Base-by-base conservation (phyloP, 345 rosid species). In the Linum usitatissimum region DNA sequence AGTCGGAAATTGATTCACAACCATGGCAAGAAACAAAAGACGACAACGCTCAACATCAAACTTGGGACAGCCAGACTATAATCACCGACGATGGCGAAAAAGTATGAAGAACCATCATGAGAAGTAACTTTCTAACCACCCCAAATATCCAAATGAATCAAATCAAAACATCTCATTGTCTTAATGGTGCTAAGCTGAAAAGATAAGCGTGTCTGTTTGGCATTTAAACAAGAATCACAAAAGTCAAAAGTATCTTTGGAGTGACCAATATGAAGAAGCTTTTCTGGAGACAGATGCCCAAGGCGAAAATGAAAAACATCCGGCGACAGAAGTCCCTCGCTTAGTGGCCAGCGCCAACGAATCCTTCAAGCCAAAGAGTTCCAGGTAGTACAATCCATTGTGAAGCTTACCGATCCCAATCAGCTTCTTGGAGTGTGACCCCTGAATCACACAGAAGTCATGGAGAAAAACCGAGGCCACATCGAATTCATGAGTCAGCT, bases 331-430 rank as follows among this genome's bases (percentile, higher is more conserved):
- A 3, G 0, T 23, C 1, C 2, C 13, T 42, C n/a, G n/a, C n/a
- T n/a, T n/a, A n/a, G 49, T 8, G 5, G 9, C 0, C 23, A 58
- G 3, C 18, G 59, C 53, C 59, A 28, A 30, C 36, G 40, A 57
- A 4, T 1, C 18, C 5, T 15, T 42, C 8, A 30, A 23, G 10
- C 23, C 49, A 42, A 42, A 42, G 9, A 42, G 53, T 15, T 63
- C 59, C 23, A 63, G 19, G 18, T 64, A 58, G 7, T 63, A 69
- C 0, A 69, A n/a, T 2, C 45, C 63, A 49, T 64, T 19, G 0
- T 42, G 13, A 18, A 9, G n/a, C 55, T n/a, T 58, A 68, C 66
- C 56, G 42, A 54, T 34, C 28, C 57, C 48, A 68, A 68, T 68
- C 71, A 62, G 10, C 62, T 54, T 68, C 57, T 42, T 68, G 2